Percentiles rank a stretch among this genome's conserved stretches.
These are phyloP conservation scores for Saccharomyces paradoxus DNA, from an alignment of 805 yeast species.

Conservation along the genomic window DNA sequence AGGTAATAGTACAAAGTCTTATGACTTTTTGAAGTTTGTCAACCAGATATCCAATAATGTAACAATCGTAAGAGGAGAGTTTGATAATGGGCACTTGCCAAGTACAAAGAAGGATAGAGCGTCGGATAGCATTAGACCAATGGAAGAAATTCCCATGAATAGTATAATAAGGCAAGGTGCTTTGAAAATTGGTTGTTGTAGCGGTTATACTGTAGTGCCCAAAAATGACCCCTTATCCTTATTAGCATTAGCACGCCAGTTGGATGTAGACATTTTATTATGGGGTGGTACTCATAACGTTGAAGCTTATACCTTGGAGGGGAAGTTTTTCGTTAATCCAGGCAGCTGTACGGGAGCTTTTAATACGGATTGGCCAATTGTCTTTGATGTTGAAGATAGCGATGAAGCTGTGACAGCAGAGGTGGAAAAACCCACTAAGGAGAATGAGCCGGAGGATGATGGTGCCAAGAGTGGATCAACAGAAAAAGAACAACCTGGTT, in stretches of 20 bases:
- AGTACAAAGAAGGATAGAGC: conserved; percentile 4
- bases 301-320: conserved; percentile 88
- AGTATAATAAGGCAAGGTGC: conserved; percentile 60
- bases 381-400: conserved; percentile 21
- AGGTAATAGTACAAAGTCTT: conserved; percentile 73
- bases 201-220: conserved; percentile 80
- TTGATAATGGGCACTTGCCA: conserved; percentile 43
- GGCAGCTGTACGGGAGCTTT: conserved; percentile 95
- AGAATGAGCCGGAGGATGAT: conserved; percentile 2
- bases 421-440: background rate
- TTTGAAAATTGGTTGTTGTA: conserved; percentile 73
- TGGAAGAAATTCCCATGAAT: conserved; percentile 46
- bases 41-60: conserved; percentile 63
- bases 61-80: conserved; percentile 75
- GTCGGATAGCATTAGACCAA: conserved; percentile 2
- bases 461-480: background rate
- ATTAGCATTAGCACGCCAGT: conserved; percentile 73
- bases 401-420: conserved; percentile 4
- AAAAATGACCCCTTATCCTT: conserved; percentile 79
- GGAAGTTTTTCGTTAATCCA: conserved; percentile 90
- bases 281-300: conserved; percentile 93
- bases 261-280: conserved; percentile 82
- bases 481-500: conserved; percentile 1
- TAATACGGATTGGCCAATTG: conserved; percentile 50
- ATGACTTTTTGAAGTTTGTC: conserved; percentile 54